Conservation (phyloP, 2,329 filamentous ascomycete species). For the Hawksworthiomyces lignivorus region DNA sequence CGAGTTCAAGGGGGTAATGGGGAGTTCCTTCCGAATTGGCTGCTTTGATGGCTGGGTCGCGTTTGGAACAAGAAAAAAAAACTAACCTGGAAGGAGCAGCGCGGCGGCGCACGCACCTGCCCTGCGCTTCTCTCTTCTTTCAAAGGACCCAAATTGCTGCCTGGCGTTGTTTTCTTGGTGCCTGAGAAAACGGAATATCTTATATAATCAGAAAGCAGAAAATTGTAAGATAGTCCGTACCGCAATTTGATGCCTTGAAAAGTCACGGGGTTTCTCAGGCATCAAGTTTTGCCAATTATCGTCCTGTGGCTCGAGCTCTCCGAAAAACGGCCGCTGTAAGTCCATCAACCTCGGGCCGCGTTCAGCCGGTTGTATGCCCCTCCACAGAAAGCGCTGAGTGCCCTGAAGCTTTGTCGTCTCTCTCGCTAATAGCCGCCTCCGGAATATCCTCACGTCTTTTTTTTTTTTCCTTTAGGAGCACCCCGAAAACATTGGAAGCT, state of each 20-base stretch:
- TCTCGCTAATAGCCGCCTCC: slow-evolving; percentile 4
- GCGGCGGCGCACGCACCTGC: not conserved
- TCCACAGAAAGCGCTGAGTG: not conserved
- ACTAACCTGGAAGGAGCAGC: not conserved
- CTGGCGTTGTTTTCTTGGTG: too few species aligned
- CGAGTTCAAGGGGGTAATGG: not conserved
- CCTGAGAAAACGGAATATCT: too few species aligned
- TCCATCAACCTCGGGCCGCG: slow-evolving; percentile 28
- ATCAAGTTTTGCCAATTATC: too few species aligned
- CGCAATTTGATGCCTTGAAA: not conserved
- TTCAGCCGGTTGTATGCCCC: slow-evolving; percentile 22
- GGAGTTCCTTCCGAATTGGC: not conserved
- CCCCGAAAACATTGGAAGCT: not conserved
- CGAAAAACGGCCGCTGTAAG: not conserved
- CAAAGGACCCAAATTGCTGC: too few species aligned
- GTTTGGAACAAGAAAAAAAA: slow-evolving; percentile 8
- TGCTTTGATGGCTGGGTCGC: slow-evolving; percentile 6
- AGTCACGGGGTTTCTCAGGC: not conserved
- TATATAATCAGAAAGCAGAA: too few species aligned
- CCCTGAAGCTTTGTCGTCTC: not conserved
- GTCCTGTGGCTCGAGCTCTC: too few species aligned
- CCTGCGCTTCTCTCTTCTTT: too few species aligned
- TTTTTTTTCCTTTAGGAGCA: not conserved
- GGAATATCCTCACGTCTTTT: not conserved
- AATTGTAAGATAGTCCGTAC: too few species aligned